These are phyloP conservation scores for Cryptococcus sp. DNA, from an alignment of 1,284 basidiomycete genomes.

Conservation along the genomic window DNA sequence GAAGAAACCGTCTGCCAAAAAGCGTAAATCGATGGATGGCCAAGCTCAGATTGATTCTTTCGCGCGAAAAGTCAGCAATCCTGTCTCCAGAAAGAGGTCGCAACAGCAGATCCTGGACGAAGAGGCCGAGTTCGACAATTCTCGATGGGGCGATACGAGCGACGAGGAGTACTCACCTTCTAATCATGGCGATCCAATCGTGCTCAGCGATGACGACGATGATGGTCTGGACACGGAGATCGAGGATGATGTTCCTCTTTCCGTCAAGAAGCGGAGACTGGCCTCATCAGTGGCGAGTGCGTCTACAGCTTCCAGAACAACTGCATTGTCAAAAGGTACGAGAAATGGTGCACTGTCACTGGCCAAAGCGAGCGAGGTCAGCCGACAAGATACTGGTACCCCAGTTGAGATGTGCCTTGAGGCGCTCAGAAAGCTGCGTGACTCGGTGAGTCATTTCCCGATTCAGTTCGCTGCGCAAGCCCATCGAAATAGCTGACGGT, in stretches of 20 bases:
- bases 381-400: constrained; percentile 15
- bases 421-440: constrained; percentile 28
- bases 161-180: constrained; percentile 22
- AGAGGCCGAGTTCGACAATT: constrained; percentile 41
- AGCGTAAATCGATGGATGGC: constrained; percentile 1
- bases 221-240: constrained; percentile 8
- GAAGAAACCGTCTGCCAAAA: constrained; percentile 11
- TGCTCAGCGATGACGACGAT: constrained; percentile 14
- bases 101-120: constrained; percentile 33
- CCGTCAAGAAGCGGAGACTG: constrained; percentile 14
- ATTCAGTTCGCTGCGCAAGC: background rate
- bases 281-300: background rate
- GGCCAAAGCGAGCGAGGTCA: constrained; percentile 7
- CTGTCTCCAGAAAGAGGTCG: constrained; percentile 36
- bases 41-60: constrained; percentile 28
- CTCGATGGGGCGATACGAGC: constrained; percentile 40
- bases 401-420: constrained; percentile 32
- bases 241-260: constrained; percentile 53
- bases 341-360: background rate
- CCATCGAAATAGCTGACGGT: background rate
- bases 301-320: background rate
- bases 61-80: constrained; percentile 24
- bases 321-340: background rate
- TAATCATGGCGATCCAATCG: constrained; percentile 20
- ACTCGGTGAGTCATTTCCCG: constrained; percentile 25